phyloP scores from a whole-genome alignment of 805 yeast species.

The Lipomyces yamanashiensis region DNA sequence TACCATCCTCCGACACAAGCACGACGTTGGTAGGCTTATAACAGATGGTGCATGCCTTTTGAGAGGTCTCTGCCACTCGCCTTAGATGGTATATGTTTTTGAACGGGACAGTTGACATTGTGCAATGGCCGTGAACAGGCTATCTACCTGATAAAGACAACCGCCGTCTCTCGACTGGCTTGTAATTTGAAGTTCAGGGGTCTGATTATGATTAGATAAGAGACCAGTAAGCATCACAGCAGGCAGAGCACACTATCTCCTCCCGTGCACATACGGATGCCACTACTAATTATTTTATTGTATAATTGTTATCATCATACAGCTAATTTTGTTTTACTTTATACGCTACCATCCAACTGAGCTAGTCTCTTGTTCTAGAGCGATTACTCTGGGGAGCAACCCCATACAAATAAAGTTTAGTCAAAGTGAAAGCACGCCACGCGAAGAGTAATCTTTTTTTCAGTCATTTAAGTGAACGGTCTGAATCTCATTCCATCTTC shows the following conservation, averaged over 20 bases:
- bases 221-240: neutral
- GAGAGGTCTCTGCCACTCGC: constrained; percentile 52
- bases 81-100: constrained; percentile 53
- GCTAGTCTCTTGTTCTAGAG: too few relatives aligned
- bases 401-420: neutral
- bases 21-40: constrained; percentile 58
- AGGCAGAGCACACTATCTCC: neutral
- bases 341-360: too few relatives aligned
- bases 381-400: too few relatives aligned
- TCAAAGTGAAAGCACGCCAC: constrained; percentile 1
- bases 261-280: too few relatives aligned
- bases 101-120: constrained; percentile 40
- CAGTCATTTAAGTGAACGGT: neutral
- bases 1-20: constrained; percentile 52
- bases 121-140: neutral
- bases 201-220: neutral
- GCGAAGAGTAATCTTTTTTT: constrained; percentile 1
- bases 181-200: neutral
- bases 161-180: neutral
- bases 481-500: neutral
- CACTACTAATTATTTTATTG: too few relatives aligned
- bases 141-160: neutral
- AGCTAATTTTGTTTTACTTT: too few relatives aligned
- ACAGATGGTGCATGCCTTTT: constrained; percentile 58
- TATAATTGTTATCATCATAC: too few relatives aligned